phyloP scores from a whole-genome alignment of 192 early-diverging fungal genomes.

The Paraglomus brasilianum region DNA sequence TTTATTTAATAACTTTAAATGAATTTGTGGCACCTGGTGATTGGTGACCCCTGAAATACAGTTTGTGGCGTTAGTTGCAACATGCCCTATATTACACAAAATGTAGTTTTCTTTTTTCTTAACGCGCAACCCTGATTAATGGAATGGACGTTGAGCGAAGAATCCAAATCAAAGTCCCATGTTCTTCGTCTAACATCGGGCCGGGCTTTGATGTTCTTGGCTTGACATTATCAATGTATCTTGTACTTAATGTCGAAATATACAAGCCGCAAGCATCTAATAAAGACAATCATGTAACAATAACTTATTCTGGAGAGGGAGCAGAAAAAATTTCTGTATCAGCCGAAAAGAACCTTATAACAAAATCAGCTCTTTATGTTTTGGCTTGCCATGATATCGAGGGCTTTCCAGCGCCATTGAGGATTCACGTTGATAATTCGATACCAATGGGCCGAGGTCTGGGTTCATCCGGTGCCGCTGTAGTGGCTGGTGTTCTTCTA shows the following conservation, averaged over 20 bases:
- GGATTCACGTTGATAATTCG: conserved; percentile 80
- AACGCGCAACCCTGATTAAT: neutral
- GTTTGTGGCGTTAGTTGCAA: too few relatives aligned
- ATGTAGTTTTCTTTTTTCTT: too few relatives aligned
- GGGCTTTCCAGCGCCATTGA: conserved; percentile 60
- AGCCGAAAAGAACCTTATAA: conserved; percentile 82
- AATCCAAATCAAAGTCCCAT: conserved; percentile 80
- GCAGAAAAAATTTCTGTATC: conserved; percentile 77
- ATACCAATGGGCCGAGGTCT: conserved; percentile 96
- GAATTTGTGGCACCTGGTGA: too few relatives aligned
- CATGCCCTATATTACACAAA: too few relatives aligned
- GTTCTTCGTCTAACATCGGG: conserved; percentile 97
- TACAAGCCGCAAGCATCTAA: conserved; percentile 8
- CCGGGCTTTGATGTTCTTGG: conserved; percentile 98
- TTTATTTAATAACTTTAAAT: too few relatives aligned
- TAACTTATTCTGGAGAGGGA: conserved; percentile 68
- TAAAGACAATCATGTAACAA: conserved; percentile 34
- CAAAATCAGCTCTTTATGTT: conserved; percentile 89
- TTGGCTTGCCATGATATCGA: conserved; percentile 65
- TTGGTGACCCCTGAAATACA: too few relatives aligned
- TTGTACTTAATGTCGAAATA: conserved; percentile 62
- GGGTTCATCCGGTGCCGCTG: conserved; percentile 95
- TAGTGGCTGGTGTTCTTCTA: conserved; percentile 88
- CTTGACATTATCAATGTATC: conserved; percentile 82
- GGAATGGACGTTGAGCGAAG: conserved; percentile 34